These are phyloP conservation scores for Rhodofomes roseus DNA, from an alignment of 1,284 basidiomycete species.

Conservation along the genomic window DNA sequence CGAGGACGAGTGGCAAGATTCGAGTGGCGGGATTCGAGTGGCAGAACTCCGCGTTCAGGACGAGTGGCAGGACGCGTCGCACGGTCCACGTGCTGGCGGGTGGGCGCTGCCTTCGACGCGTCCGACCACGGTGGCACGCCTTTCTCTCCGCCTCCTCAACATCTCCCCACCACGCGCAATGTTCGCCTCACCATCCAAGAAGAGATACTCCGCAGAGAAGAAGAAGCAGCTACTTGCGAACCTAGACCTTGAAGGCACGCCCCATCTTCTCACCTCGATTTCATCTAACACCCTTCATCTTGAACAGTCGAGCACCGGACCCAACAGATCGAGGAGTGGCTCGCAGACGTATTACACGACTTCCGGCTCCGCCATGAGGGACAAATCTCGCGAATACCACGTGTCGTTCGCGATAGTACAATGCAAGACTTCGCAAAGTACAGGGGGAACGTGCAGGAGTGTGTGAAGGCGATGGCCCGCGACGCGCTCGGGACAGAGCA, in stretches of 20 bases:
- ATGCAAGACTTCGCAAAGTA: slow-evolving; percentile 79
- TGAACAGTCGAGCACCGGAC: slow-evolving; percentile 62
- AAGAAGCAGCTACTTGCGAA: slow-evolving; percentile 72
- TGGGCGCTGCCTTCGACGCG: background rate
- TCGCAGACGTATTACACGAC: slow-evolving; percentile 64
- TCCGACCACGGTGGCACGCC: background rate
- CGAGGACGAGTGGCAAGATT: too few relatives aligned
- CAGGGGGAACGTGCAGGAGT: slow-evolving; percentile 66
- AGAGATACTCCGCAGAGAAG: slow-evolving; percentile 51
- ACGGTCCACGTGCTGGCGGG: background rate
- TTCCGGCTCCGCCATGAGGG: slow-evolving; percentile 70
- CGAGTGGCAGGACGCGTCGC: background rate
- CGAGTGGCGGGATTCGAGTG: too few relatives aligned
- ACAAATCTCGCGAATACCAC: slow-evolving; percentile 70
- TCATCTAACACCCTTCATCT: slow-evolving; percentile 7
- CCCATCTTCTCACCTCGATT: slow-evolving; percentile 2
- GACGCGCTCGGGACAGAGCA: slow-evolving; percentile 41
- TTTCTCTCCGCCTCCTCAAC: background rate
- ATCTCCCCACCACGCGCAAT: background rate
- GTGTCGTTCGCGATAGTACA: slow-evolving; percentile 63
- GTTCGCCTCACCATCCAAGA: slow-evolving; percentile 7
- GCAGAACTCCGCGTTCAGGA: background rate
- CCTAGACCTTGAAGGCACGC: slow-evolving; percentile 69
- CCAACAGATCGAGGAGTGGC: slow-evolving; percentile 67
- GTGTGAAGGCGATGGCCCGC: slow-evolving; percentile 60